Conservation (phyloP, 1,284 basidiomycete genomes). For the Moniliella sp. region DNA sequence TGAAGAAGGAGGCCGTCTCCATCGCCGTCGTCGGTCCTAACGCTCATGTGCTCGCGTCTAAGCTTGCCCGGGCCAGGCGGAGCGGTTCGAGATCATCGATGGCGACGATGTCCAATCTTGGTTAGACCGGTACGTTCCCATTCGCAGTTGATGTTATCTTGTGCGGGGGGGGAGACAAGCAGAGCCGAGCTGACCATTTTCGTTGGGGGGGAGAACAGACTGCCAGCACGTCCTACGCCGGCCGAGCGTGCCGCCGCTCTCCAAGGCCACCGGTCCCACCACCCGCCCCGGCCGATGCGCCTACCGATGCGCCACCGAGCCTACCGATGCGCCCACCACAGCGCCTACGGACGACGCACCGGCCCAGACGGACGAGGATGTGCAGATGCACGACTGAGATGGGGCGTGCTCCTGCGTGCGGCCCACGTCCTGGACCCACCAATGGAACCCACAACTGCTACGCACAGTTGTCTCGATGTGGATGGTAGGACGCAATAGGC, state of each 20-base stretch:
- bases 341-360: neutral
- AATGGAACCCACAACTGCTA: no score
- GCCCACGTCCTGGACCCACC: no score
- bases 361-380: neutral
- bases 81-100: slow-evolving; percentile 26
- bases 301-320: neutral
- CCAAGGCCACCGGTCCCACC: no score
- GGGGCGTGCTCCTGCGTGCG: no score
- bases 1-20: slow-evolving; percentile 22
- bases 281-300: neutral
- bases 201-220: no score
- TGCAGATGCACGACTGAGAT: neutral
- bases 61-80: slow-evolving; percentile 11
- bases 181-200: no score
- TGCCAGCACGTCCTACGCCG: slow-evolving; percentile 3
- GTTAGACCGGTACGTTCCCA: slow-evolving; percentile 21
- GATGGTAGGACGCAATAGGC: no score
- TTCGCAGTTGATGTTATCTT: no score
- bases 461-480: no score
- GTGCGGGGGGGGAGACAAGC: no score
- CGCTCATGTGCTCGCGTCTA: slow-evolving; percentile 20
- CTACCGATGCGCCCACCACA: slow-evolving; percentile 1
- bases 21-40: slow-evolving; percentile 28
- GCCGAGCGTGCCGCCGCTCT: no score
- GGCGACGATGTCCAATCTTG: slow-evolving; percentile 20